Base-by-base conservation (phyloP, 306 rosid genomes). In the Malus sylvestris region DNA sequence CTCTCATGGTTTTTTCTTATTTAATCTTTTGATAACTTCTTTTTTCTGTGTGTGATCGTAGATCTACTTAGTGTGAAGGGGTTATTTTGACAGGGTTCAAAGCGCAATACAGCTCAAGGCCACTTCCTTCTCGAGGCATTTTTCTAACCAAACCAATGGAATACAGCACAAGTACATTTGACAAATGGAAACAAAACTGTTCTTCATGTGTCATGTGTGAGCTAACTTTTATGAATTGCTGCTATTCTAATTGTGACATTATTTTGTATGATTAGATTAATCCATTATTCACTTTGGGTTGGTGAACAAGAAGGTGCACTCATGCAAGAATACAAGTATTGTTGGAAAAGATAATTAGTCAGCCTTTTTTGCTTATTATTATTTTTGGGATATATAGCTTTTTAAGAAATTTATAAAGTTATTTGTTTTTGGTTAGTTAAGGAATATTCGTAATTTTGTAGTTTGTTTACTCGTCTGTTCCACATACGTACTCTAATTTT, bases 11-110 rank as follows among this genome's bases (percentile, higher is more conserved):
- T 38, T 57, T 35, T 38, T 38, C 6, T 63, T 53, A 4, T 9
- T 19, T 4, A 57, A 20, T 22, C 10, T 57, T 20, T n/a, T 57
- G 27, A 16, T 15, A 51, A n/a, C 35, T 10, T 60, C 35, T 27
- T 2, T 61, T 5, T 13, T 3, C 8, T 62, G 40, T 29, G n/a
- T 6, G 38, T 14, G 40, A 29, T 62, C 67, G 2, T 27, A 81
- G 89, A 83, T 81, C 86, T 67, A 61, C 74, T 71, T 42, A 40
- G 83, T 83, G 81, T 83, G 83, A 85, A 80, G 70, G 79, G 60
- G 85, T 75, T 59, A 15, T 86, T 77, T 72, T 70, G 89, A 82
- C 80, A 67, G 30, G 51, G 73, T 80, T 44, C 60, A 78, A 38
- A 53, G 51, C 64, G 45, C 64, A 22, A 42, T 67, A 80, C 86